Percentiles rank a stretch among this genome's conserved stretches.
Conservation (phyloP, 192 early-diverging fungal species). For the Phycomyces blakesleeanus region DNA sequence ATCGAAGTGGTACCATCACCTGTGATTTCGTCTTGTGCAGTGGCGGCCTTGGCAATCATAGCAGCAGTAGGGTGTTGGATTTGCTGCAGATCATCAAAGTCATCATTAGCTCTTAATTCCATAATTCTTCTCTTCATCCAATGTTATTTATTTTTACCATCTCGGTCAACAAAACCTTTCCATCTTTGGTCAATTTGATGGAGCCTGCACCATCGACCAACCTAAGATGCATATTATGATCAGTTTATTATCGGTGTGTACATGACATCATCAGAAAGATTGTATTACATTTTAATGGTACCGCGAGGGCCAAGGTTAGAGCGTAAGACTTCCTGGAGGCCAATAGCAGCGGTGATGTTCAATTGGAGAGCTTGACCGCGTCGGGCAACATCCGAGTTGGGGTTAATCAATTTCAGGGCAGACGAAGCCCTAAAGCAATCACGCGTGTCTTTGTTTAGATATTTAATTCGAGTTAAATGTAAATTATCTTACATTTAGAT, state of each 20-base stretch:
- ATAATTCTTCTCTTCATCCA: too few relatives aligned
- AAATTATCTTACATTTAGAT: too few relatives aligned
- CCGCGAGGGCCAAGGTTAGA: constrained; percentile 98
- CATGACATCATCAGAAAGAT: not conserved
- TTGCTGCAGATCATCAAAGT: constrained; percentile 63
- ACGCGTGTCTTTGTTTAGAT: too few relatives aligned
- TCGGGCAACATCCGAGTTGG: constrained; percentile 97
- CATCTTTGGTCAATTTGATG: constrained; percentile 98
- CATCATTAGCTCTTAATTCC: not conserved
- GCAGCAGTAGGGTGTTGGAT: constrained; percentile 99
- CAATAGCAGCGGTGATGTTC: constrained; percentile 94
- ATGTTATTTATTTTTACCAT: constrained; percentile 64
- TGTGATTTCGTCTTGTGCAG: constrained; percentile 98
- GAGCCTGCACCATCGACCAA: constrained; percentile 96
- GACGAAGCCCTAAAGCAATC: constrained; percentile 45
- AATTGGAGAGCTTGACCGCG: constrained; percentile 95
- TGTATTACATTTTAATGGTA: constrained; percentile 89
- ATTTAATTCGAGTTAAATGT: too few relatives aligned
- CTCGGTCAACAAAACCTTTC: constrained; percentile 96
- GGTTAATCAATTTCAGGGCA: constrained; percentile 92
- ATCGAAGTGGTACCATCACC: constrained; percentile 98
- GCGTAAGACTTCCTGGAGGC: constrained; percentile 92
- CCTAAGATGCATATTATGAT: constrained; percentile 38
- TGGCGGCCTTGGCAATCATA: constrained; percentile 98
- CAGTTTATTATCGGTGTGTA: not conserved